Evolutionary conservation across 192 early-diverging fungal genomes (phyloP), one percentile per base, ranked within the genome.

Genomic region (Entomortierella beljakovae): DNA sequence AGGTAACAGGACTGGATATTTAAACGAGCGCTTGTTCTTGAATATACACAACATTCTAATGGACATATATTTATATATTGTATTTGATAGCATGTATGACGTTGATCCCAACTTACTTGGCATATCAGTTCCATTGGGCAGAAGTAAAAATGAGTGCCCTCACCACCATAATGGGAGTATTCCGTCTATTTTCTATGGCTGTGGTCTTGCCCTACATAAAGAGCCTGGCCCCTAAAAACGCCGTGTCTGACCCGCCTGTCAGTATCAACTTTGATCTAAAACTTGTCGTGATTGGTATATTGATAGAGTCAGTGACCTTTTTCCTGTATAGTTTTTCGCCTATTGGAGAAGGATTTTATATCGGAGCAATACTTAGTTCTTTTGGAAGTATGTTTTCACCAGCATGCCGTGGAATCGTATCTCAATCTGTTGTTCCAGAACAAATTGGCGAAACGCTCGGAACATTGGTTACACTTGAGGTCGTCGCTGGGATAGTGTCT

Each of bases 261-360:
- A 58, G 26, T 4, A 73, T 73, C 31, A 57, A 25, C 46, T 73
- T 62, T 53, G 71, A 73, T 28, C 49, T 73, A n/a, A 73, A 73
- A 31, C 51, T 73, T 13, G 57, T 65, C 13, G 25, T 65, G 34
- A 51, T 59, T 20, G 71, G 71, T 1, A 22, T 73, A 11, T 25
- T 57, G 7, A 25, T 73, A 4, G 71, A 73, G 25, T 62, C 71
- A 18, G 0, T 53, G 34, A 73, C 71, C 22, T 37, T 64, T 29
- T 40, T 73, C 29, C 31, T 73, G 25, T 73, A 73, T n/a, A 46
- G 55, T 26, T 25, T 31, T 7, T 32, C 71, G 9, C 38, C 54
- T 0, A 25, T 73, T 23, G 71, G 61, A 18, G 71, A 73, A 16
- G 56, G 54, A 16, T 73, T 73, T 31, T 73, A 73, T 53, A 15